Evolutionary conservation across 2,329 filamentous ascomycete genomes (phyloP), one percentile per base, ranked within the genome.

Genomic region (Cladosporium sphaerospermum): DNA sequence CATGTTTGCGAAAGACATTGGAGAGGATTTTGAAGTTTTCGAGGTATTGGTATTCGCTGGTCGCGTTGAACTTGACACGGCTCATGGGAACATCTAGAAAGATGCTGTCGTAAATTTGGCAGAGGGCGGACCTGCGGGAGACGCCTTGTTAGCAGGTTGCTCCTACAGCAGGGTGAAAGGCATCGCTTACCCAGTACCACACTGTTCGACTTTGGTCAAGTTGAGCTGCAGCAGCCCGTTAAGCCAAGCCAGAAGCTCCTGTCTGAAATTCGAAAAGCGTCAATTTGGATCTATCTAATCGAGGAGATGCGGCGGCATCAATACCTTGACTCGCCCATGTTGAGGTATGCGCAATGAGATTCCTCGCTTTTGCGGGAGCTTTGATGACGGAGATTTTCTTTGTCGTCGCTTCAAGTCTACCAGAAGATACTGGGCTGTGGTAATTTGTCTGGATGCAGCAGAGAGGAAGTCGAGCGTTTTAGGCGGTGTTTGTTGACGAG

Each of bases 11-110:
- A 69, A 97, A 97, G 60, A 81, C 79, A 71, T 90, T 92, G 75
- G 96, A 92, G 61, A 99, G 78, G 64, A 97, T 79, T 74, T 99
- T 99, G 81, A 96, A 99, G 73, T 99, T 99, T 75, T 96, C 89
- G 57, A 97, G 83, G 72, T 99, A 99, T 61, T 89, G 88, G 73
- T 96, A 97, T 78, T 99, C 93, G 62, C 85, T 86, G 74, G 91
- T 96, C 67, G 92, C 92, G 70, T 96, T 96, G 81, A 99, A 99
- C 77, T 96, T 96, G 76, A 99, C 92, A 63, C 89, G 84, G 60
- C 84, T 79, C 93, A 99, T 97, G 61, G 92, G 90, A 33, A 97
- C 80, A 72, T 99, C 93, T 75, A 84, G 83, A 78, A 90, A 97
- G 77, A 99, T 96, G 73, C 90, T 96, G 78, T 99, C 93, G 72